Conservation (phyloP, 345 rosid genomes). For the Clarkia xantiana region DNA sequence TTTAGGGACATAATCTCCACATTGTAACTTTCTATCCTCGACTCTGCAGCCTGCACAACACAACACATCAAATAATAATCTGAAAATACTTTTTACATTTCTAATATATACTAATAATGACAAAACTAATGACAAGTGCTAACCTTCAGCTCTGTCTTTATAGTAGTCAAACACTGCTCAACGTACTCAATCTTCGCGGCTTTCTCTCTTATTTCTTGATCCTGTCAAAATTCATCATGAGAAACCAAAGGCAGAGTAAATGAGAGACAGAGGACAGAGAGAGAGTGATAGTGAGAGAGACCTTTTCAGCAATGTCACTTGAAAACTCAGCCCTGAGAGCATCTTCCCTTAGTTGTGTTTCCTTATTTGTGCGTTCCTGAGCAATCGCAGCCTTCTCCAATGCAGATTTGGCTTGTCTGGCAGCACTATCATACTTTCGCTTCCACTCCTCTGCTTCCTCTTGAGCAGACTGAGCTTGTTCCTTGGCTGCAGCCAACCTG, state of each 20-base stretch:
- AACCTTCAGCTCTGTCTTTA: constrained; percentile 83
- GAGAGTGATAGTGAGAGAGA: constrained; percentile 10
- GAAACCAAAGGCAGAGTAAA: background rate
- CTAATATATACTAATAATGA: too few species aligned
- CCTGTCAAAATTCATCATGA: constrained; percentile 37
- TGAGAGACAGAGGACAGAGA: background rate
- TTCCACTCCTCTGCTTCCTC: constrained; percentile 94
- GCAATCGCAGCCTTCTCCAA: constrained; percentile 80
- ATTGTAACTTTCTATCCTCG: constrained; percentile 64
- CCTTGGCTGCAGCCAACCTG: constrained; percentile 88
- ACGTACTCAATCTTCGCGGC: constrained; percentile 52
- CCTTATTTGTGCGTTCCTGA: constrained; percentile 70
- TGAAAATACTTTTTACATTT: background rate
- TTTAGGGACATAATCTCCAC: constrained; percentile 49
- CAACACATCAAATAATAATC: background rate
- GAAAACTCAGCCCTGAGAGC: constrained; percentile 64
- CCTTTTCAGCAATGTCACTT: constrained; percentile 54
- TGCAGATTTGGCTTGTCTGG: constrained; percentile 81
- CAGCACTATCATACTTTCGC: constrained; percentile 75
- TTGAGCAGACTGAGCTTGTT: constrained; percentile 73
- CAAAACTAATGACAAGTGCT: too few species aligned
- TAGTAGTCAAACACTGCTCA: constrained; percentile 65
- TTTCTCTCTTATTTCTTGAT: constrained; percentile 65
- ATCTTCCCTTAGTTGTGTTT: constrained; percentile 79
- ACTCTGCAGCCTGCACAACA: constrained; percentile 66